Percentiles rank a stretch among this genome's conserved stretches.
These are phyloP conservation scores for Fusarium agapanthi DNA, from an alignment of 2,329 filamentous ascomycete species.

Conservation along the genomic window DNA sequence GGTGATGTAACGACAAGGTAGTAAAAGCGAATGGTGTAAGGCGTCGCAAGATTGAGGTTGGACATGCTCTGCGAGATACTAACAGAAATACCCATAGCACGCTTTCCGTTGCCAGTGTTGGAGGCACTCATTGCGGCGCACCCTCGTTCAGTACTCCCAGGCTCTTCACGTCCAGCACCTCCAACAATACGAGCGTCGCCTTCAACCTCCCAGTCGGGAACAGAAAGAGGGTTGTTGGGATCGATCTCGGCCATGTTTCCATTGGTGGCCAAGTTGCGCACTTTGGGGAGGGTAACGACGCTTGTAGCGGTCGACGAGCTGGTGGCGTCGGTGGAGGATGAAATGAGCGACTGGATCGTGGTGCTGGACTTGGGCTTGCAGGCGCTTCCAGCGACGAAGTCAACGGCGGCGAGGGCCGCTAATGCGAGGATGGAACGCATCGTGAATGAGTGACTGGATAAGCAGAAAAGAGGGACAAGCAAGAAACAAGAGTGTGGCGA, in stretches of 20 bases:
- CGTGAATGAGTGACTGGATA: not conserved
- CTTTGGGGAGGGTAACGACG: not conserved
- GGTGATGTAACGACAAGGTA: not conserved
- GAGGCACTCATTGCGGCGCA: slow-evolving; percentile 9
- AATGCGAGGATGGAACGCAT: not conserved
- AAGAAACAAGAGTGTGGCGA: accelerated
- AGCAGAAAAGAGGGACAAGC: accelerated
- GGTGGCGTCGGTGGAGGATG: not conserved
- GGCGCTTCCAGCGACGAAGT: not conserved
- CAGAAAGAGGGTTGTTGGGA: not conserved
- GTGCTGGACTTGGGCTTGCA: slow-evolving; percentile 1
- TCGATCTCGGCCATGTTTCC: slow-evolving; percentile 11
- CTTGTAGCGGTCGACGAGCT: not conserved
- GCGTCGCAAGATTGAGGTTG: not conserved
- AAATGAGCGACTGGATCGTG: not conserved
- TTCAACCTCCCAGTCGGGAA: not conserved
- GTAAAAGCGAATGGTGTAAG: slow-evolving; percentile 10
- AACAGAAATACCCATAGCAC: not conserved
- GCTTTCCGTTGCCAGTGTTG: not conserved
- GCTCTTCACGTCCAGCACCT: not conserved
- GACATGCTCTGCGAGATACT: slow-evolving; percentile 1
- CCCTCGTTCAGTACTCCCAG: not conserved
- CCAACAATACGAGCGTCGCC: slow-evolving; percentile 4
- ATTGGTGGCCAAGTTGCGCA: not conserved
- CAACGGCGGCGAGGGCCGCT: not conserved